These are phyloP conservation scores for Xylariaceae sp. DNA, from an alignment of 2,329 filamentous ascomycete genomes.

Conservation along the genomic window DNA sequence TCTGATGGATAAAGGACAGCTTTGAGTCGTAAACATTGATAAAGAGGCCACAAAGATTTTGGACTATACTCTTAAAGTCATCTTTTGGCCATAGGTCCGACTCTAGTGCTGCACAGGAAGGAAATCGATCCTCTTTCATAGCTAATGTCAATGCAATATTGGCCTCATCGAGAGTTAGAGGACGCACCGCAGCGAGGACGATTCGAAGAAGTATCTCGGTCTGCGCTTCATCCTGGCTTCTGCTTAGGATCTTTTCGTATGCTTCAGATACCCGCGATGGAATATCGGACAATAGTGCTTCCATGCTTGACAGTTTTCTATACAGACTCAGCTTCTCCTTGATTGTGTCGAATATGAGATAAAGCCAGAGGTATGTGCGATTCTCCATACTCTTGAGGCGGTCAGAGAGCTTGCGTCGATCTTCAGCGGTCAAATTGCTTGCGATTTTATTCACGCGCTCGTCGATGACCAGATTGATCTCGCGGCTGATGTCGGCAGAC, in stretches of 20 bases:
- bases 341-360: conserved; percentile 6
- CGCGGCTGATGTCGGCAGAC: not conserved
- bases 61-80: not conserved
- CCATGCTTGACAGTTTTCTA: not conserved
- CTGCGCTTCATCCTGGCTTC: not conserved
- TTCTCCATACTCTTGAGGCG: conserved; percentile 6
- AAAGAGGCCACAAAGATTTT: conserved; percentile 12
- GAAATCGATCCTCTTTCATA: not conserved
- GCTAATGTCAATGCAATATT: conserved; percentile 6
- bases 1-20: conserved; percentile 15
- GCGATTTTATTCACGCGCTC: not conserved
- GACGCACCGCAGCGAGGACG: conserved; percentile 2
- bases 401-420: not conserved
- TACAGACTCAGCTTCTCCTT: not conserved
- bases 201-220: not conserved
- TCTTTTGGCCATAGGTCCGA: not conserved
- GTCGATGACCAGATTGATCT: conserved; percentile 17
- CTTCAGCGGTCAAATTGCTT: not conserved
- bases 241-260: conserved; percentile 18
- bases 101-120: not conserved
- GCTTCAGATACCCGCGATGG: not conserved
- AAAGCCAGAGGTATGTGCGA: conserved; percentile 18
- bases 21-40: conserved; percentile 5
- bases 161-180: not conserved
- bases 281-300: not conserved